A percentile compares a stretch with the other conserved stretches of the same genome.
phyloP scores from a whole-genome alignment of 208 protist species.

The Crithidia brevicula region DNA sequence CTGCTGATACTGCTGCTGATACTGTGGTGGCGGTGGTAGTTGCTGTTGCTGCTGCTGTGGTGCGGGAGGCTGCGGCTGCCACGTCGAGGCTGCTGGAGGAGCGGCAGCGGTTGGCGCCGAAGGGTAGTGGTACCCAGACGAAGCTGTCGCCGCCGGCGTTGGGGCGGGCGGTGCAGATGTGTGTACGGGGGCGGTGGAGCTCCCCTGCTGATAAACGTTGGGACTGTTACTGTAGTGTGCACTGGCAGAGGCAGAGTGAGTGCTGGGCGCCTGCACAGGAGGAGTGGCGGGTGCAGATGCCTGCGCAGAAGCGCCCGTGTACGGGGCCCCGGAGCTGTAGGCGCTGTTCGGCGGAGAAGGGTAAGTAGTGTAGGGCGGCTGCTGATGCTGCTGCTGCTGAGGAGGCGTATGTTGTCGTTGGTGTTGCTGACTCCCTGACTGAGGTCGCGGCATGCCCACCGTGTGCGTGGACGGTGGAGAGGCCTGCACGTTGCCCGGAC shows the following conservation, averaged over 20 bases:
- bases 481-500: neutral
- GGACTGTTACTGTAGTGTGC: neutral
- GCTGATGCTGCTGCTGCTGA: neutral
- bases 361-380: conserved; percentile 4
- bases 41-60: neutral
- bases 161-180: neutral
- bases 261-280: conserved; percentile 17
- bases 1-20: neutral
- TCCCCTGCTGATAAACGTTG: neutral
- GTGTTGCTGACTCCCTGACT: neutral
- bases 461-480: neutral
- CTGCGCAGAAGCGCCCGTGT: conserved; percentile 5
- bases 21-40: neutral
- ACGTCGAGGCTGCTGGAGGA: neutral
- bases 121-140: neutral
- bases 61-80: neutral
- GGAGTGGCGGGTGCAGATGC: conserved; percentile 5
- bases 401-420: neutral
- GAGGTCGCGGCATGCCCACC: neutral
- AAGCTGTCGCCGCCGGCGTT: neutral
- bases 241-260: conserved; percentile 2
- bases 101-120: neutral
- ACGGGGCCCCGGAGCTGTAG: neutral
- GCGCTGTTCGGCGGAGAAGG: conserved; percentile 6
- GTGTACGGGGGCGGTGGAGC: neutral